These are phyloP conservation scores for Penicillium sp. DNA, from an alignment of 2,329 filamentous ascomycete species.

Conservation along the genomic window DNA sequence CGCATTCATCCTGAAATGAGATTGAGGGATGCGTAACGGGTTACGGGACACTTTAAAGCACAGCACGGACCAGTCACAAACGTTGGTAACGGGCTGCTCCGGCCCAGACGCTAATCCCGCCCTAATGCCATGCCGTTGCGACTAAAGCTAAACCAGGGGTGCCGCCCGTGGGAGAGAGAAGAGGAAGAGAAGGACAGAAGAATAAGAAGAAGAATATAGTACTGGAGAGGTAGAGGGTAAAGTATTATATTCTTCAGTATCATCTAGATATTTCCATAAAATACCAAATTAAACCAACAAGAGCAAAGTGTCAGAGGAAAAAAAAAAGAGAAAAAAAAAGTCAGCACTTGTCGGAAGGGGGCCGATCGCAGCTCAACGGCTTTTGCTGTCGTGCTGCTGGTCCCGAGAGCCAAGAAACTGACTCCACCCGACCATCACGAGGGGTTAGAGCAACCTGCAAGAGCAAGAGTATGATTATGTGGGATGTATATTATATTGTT, in stretches of 20 bases:
- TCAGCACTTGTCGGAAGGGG: neutral
- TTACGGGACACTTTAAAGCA: conserved; percentile 25
- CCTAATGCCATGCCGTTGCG: conserved; percentile 33
- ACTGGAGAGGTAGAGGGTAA: neutral
- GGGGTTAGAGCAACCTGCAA: no score
- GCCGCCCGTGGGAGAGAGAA: conserved; percentile 6
- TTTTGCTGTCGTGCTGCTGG: conserved; percentile 14
- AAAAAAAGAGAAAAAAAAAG: neutral
- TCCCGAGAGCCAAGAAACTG: neutral
- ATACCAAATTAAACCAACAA: neutral
- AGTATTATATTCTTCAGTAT: neutral
- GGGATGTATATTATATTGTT: neutral
- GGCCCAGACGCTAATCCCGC: conserved; percentile 29
- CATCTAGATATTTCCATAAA: neutral
- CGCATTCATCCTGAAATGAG: conserved; percentile 34
- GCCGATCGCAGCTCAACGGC: conserved; percentile 30
- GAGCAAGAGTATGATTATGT: no score
- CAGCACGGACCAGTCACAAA: conserved; percentile 27
- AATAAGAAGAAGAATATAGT: neutral
- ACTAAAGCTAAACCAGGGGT: conserved; percentile 26
- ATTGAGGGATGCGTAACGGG: conserved; percentile 30
- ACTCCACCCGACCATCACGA: conserved; percentile 13
- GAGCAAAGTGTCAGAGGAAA: neutral
- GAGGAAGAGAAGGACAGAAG: neutral
- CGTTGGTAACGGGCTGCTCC: conserved; percentile 23